Percentiles rank a stretch among this genome's conserved stretches.
phyloP scores from a whole-genome alignment of 2,329 filamentous ascomycete species.

The Aspergillus sp. region DNA sequence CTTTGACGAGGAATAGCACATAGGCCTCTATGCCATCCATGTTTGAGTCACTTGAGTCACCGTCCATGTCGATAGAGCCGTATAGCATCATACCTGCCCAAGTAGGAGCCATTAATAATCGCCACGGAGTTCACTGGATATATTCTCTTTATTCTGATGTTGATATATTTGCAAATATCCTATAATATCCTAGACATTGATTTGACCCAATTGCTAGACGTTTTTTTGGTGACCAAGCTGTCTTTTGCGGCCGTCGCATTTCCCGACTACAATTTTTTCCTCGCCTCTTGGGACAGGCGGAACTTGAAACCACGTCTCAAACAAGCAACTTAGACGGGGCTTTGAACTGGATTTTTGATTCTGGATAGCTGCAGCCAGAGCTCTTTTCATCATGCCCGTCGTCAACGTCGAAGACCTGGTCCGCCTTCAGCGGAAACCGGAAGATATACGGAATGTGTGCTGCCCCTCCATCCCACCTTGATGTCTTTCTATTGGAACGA shows the following conservation, averaged over 20 bases:
- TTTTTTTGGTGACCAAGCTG: not conserved
- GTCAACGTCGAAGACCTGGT: constrained; percentile 86
- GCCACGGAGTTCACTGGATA: not conserved
- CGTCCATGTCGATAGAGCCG: not conserved
- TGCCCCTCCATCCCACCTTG: constrained; percentile 26
- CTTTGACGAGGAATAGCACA: constrained; percentile 27
- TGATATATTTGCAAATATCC: too few species aligned
- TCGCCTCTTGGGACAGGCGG: constrained; percentile 6
- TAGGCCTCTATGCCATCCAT: too few species aligned
- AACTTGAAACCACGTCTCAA: constrained; percentile 4
- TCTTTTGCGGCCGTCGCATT: not conserved
- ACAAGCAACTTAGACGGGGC: constrained; percentile 4
- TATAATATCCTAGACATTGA: too few species aligned
- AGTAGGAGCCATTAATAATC: constrained; percentile 7
- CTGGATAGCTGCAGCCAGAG: constrained; percentile 8
- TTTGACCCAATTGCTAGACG: too few species aligned
- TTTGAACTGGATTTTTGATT: constrained; percentile 4
- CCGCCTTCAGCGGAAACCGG: constrained; percentile 75
- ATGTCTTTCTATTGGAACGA: constrained; percentile 12
- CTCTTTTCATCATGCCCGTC: constrained; percentile 66
- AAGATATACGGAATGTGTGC: constrained; percentile 84
- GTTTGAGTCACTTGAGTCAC: not conserved
- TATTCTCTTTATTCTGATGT: not conserved
- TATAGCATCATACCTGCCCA: constrained; percentile 1
- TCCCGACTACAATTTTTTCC: constrained; percentile 10